phyloP scores from a whole-genome alignment of 768 basidiomycete species.

The Suillus clintonianus region DNA sequence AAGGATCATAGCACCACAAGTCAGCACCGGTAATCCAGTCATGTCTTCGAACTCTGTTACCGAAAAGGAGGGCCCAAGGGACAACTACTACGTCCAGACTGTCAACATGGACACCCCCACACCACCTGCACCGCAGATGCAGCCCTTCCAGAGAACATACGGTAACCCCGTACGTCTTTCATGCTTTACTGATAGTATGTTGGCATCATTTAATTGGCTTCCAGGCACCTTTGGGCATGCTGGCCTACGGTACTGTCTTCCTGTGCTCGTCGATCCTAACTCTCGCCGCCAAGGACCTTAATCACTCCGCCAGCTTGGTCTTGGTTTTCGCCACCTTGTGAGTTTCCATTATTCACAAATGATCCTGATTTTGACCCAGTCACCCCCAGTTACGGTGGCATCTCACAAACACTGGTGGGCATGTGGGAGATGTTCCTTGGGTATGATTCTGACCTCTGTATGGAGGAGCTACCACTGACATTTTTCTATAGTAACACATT shows the following conservation, averaged over 20 bases:
- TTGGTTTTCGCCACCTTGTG: slow-evolving; percentile 31
- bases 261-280: slow-evolving; percentile 31
- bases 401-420: slow-evolving; percentile 29
- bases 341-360: slow-evolving; percentile 1
- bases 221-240: slow-evolving; percentile 30
- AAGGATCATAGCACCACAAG: slow-evolving; percentile 5
- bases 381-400: slow-evolving; percentile 27
- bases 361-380: neutral
- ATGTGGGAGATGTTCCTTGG: slow-evolving; percentile 36
- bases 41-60: slow-evolving; percentile 23
- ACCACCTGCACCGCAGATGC: slow-evolving; percentile 19
- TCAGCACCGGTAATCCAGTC: neutral
- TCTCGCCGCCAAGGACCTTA: slow-evolving; percentile 18
- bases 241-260: slow-evolving; percentile 30
- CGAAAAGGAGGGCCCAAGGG: slow-evolving; percentile 21
- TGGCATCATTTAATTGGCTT: neutral
- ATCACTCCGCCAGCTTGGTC: slow-evolving; percentile 22
- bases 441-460: slow-evolving; percentile 12
- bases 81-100: slow-evolving; percentile 30
- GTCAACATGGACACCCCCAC: slow-evolving; percentile 18
- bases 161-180: slow-evolving; percentile 22
- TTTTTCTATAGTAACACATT: slow-evolving; percentile 24
- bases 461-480: slow-evolving; percentile 7
- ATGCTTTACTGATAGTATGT: neutral
- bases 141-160: slow-evolving; percentile 27